Conservation (phyloP, 2,329 filamentous ascomycete species). For the Cytospora mali region DNA sequence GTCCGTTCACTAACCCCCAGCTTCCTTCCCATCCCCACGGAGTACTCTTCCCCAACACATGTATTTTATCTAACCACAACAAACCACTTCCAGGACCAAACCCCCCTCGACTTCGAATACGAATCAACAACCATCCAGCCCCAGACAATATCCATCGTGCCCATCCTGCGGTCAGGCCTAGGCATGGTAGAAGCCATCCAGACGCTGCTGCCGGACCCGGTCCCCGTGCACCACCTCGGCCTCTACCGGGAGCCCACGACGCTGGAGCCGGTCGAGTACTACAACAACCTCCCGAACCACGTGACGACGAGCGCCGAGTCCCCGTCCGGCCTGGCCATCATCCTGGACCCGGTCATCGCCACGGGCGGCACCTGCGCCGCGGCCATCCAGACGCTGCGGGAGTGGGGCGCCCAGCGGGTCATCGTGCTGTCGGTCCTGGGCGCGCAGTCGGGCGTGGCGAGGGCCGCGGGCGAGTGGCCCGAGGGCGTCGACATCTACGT, state of each 20-base stretch:
- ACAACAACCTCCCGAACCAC: slow-evolving; percentile 92
- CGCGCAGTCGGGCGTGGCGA: slow-evolving; percentile 68
- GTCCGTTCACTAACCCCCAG: slow-evolving; percentile 51
- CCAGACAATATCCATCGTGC: slow-evolving; percentile 75
- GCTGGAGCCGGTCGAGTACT: slow-evolving; percentile 91
- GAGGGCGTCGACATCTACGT: slow-evolving; percentile 80
- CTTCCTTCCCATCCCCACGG: slow-evolving; percentile 17
- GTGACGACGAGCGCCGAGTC: slow-evolving; percentile 43
- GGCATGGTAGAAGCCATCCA: slow-evolving; percentile 89
- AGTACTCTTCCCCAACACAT: slow-evolving; percentile 6
- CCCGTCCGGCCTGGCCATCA: slow-evolving; percentile 66
- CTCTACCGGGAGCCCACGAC: slow-evolving; percentile 90
- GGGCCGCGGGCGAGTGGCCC: slow-evolving; percentile 76
- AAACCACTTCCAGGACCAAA: slow-evolving; percentile 63
- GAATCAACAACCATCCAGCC: slow-evolving; percentile 65
- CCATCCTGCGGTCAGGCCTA: slow-evolving; percentile 88
- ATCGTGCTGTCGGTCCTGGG: slow-evolving; percentile 77
- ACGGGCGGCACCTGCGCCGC: slow-evolving; percentile 89
- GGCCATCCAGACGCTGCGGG: slow-evolving; percentile 83
- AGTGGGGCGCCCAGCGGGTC: slow-evolving; percentile 88
- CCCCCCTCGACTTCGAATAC: slow-evolving; percentile 78
- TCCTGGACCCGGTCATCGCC: slow-evolving; percentile 91
- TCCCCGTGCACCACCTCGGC: slow-evolving; percentile 89
- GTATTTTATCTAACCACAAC: background rate
- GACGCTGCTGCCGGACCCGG: slow-evolving; percentile 76